These are phyloP conservation scores for Monascus ruber DNA, from an alignment of 2,329 filamentous ascomycete species.

Conservation along the genomic window DNA sequence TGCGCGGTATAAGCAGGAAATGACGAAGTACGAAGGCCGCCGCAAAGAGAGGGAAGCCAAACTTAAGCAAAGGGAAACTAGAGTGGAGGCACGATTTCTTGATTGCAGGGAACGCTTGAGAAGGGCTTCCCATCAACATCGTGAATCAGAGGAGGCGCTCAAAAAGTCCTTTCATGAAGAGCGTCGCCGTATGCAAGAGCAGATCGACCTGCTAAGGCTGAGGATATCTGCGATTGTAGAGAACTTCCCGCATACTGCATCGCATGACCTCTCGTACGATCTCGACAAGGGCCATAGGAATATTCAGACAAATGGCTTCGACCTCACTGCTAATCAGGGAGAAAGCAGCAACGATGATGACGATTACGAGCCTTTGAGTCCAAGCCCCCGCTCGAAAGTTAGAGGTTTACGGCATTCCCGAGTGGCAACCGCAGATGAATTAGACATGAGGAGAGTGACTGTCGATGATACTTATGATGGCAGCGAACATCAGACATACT, in stretches of 20 bases:
- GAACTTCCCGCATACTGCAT: constrained; percentile 11
- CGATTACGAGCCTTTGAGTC: constrained; percentile 22
- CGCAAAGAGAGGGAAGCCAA: constrained; percentile 33
- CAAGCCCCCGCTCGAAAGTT: constrained; percentile 24
- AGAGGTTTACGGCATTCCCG: constrained; percentile 10
- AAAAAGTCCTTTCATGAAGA: constrained; percentile 25
- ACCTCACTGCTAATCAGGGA: constrained; percentile 9
- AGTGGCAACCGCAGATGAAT: constrained; percentile 9
- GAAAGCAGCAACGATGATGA: constrained; percentile 15
- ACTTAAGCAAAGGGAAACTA: constrained; percentile 29
- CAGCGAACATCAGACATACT: constrained; percentile 8
- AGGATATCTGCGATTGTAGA: constrained; percentile 18
- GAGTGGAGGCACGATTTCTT: constrained; percentile 27
- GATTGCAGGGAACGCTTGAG: constrained; percentile 31
- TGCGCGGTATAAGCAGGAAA: constrained; percentile 30
- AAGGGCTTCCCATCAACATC: constrained; percentile 21
- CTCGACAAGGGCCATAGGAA: constrained; percentile 18
- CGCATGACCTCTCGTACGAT: constrained; percentile 12
- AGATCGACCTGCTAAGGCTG: constrained; percentile 26
- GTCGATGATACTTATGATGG: constrained; percentile 16
- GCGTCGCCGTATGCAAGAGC: constrained; percentile 26
- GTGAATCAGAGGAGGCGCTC: constrained; percentile 24
- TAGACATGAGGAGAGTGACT: constrained; percentile 10
- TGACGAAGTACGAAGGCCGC: constrained; percentile 30
- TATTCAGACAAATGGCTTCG: constrained; percentile 17